Conservation (phyloP, 768 basidiomycete species). For the Harrya chromipes region DNA sequence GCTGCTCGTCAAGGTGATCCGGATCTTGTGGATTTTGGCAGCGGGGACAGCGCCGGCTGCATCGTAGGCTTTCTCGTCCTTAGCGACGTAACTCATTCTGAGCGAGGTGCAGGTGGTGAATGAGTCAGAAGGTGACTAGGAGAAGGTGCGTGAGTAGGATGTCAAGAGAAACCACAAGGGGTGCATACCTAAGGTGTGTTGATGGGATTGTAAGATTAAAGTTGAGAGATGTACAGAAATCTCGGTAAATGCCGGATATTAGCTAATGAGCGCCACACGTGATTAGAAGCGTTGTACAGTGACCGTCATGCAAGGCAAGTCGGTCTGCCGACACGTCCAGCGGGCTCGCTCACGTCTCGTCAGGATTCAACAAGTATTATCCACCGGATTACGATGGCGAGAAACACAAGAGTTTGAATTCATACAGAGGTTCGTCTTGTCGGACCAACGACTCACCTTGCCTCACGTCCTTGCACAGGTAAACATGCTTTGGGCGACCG, state of each 20-base stretch:
- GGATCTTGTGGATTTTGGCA: constrained; percentile 97
- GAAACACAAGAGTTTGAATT: constrained; percentile 69
- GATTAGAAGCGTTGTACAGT: not conserved
- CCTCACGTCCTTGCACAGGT: constrained; percentile 41
- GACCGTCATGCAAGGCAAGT: constrained; percentile 42
- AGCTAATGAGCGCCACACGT: constrained; percentile 9
- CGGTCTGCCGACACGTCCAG: not conserved
- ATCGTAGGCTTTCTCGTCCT: constrained; percentile 97
- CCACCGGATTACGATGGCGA: constrained; percentile 73
- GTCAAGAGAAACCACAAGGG: not conserved
- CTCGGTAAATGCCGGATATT: constrained; percentile 16
- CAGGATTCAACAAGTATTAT: constrained; percentile 78
- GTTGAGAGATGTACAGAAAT: constrained; percentile 19
- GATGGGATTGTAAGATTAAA: constrained; percentile 32
- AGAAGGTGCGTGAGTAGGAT: not conserved
- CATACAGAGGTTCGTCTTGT: constrained; percentile 55
- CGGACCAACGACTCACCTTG: not conserved
- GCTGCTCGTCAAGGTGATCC: constrained; percentile 97
- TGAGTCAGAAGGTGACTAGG: constrained; percentile 83
- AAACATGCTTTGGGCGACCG: constrained; percentile 94
- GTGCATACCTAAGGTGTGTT: constrained; percentile 30
- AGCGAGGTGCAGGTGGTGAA: constrained; percentile 26
- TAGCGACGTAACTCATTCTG: constrained; percentile 98
- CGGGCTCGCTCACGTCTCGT: constrained; percentile 5
- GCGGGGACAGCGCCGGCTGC: constrained; percentile 84